Base-by-base conservation (phyloP, 805 yeast genomes). In the Pichia deserticola region DNA sequence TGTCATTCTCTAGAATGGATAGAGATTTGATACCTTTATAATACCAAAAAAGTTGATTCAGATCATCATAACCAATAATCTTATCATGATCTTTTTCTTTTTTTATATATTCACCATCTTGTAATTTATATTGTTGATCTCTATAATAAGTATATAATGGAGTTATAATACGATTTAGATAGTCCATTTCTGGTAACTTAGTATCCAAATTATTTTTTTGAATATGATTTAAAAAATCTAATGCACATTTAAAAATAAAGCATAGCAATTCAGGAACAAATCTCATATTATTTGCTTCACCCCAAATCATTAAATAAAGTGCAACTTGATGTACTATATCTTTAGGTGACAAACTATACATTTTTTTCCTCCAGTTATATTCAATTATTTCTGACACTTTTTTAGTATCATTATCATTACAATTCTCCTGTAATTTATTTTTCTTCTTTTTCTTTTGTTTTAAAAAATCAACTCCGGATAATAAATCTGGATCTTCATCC, bases 351-450 rank as follows among this genome's bases (percentile, higher is more conserved):
- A 75, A 70, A 34, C 62, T 62, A 55, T 72, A 74, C 89, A 86
- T 86, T 58, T 74, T 74, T 13, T 69, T 54, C 60, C 79, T 82
- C 96, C 96, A 89, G 55, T 82, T 75, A 63, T 81, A 86, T 62
- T 89, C 95, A 27, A 95, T 92, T 39, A 89, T 84, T 78, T 86
- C 63, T 77, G 77, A 46, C 74, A 66, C 50, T 44, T 56, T 60
- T 34, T 54, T 55, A 1, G 62, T 57, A 35, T 59, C 57, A 45
- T 61, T 61, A 15, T 56, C 58, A 32, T 47, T 57, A 20, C 57
- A 51, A 28, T 49, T 43, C 40, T 51, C 57, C 10, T n/a, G n/a
- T n/a, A n/a, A n/a, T n/a, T 56, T 52, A 35, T 47, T 83, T 59
- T 82, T 76, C 64, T 84, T 84, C 57, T 78, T 80, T 42, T 51